phyloP scores from a whole-genome alignment of 164 flowering plant genomes.

The Vitis rotundifolia region DNA sequence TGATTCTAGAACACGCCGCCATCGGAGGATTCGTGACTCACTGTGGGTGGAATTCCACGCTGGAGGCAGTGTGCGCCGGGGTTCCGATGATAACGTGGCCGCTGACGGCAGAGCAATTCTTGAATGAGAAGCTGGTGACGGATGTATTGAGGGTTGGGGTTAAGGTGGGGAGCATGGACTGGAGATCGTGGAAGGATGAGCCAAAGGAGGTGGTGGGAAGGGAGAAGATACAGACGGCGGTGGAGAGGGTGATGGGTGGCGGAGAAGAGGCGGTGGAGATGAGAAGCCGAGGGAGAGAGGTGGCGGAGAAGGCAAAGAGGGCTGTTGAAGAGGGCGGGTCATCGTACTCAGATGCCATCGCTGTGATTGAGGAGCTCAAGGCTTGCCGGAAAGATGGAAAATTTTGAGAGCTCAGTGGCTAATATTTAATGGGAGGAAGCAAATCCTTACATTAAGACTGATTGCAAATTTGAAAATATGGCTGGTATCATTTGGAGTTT shows the following conservation, averaged over 20 bases:
- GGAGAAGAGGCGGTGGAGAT: conserved; percentile 24
- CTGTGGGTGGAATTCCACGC: conserved; percentile 32
- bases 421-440: too few relatives aligned
- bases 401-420: too few relatives aligned
- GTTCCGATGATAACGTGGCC: conserved; percentile 46
- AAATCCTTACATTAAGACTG: too few relatives aligned
- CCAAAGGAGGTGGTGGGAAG: conserved; percentile 6
- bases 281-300: conserved; percentile 24
- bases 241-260: conserved; percentile 20
- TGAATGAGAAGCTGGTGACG: conserved; percentile 29
- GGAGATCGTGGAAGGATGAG: conserved; percentile 5
- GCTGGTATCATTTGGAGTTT: too few relatives aligned
- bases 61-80: conserved; percentile 31
- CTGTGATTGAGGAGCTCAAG: conserved; percentile 23
- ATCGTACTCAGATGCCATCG: conserved; percentile 14
- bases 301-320: conserved; percentile 20
- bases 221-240: conserved; percentile 21
- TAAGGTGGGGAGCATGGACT: conserved; percentile 18
- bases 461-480: too few relatives aligned
- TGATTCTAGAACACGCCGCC: conserved; percentile 26
- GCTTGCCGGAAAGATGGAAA: not conserved
- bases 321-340: conserved; percentile 41
- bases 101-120: conserved; percentile 27
- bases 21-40: conserved; percentile 38
- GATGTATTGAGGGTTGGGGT: conserved; percentile 30